Base-by-base conservation (phyloP, 768 basidiomycete genomes). In the Lentinula boryana region DNA sequence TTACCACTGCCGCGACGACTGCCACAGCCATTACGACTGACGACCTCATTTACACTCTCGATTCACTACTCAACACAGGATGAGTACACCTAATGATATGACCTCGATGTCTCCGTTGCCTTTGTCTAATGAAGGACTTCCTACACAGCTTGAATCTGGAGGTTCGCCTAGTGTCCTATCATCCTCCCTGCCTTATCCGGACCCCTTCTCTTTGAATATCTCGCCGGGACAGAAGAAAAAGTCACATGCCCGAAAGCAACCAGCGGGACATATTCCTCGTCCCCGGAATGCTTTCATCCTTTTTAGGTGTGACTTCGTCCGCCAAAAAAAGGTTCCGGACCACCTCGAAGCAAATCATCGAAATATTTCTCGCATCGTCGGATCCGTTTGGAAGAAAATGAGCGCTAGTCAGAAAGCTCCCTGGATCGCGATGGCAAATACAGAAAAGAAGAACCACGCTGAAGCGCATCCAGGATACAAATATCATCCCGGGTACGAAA, bases 261-360 rank as follows among this genome's bases (percentile, higher is more conserved):
- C 81, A 1, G 58, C 67, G 4, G 80, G 75, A 5, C 89, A 89
- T 67, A 80, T 90, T 41, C 85, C 86, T 16, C 83, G 90, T 31
- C 88, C 89, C 0, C 76, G 85, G 15, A 91, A 91, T 70, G 85
- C 89, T 0, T 92, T 92, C 72, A 90, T 92, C 64, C 80, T 91
- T 63, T 92, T 89, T 69, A 81, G 90, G 44, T 88, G 84, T 68
- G 84, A 90, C 68, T 84, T 89, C 57, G 84, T 88, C 15, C 79
- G 83, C 55, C 83, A 87, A 63, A 78, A 84, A 57, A 79, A 83
- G 62, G 75, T 82, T 51, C 83, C 86, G 0, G 68, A 75, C 9
- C 71, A 75, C 44, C 80, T 84, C 2, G 85, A 88, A 69, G 77
- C 77, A 15, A 82, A 89, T 65, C 87, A 90, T 68, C 81, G 84